Base-by-base conservation (phyloP, 441 rosid species). In the Aquilaria agallochum region DNA sequence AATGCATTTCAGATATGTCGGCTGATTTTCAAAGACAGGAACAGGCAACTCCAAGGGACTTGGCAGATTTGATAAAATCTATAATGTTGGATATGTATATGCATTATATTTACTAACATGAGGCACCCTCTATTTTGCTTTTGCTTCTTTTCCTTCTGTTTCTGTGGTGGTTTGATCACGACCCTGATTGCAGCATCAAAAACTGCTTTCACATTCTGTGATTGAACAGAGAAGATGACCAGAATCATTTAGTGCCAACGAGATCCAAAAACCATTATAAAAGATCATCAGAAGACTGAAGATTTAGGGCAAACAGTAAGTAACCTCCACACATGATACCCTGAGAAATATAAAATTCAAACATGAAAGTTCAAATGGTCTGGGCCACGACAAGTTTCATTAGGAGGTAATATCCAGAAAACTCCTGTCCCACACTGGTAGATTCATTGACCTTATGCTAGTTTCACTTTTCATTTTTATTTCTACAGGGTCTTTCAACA, bases 141-240 rank as follows among this genome's bases (percentile, higher is more conserved):
- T 71, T 76, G 86, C 81, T 83, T 83, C 77, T 73, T 83, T 78
- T 89, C 93, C 68, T 88, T 85, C 63, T 81, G 90, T 68, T 89
- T 87, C 64, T 76, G 90, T 53, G 83, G 75, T 5, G 98, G 96
- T 71, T 82, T 92, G 74, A 95, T 86, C 14, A 95, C 99, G 65
- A 85, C 93, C 79, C 72, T 90, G 75, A 95, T 92, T 14, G 98
- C 96, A 11, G 90, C 85, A 79, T 95, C 99, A 75, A 95, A 95
- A 60, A 92, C 90, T 64, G 95, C 95, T 78, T 95, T 95, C 69
- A 90, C 97, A 73, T 95, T 90, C 99, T 95, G 81, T 73, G 78
- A 68, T 15, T 59, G 8, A 34, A 58, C 7, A 36, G 49, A 62
- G 33, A 53, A 48, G 20, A 60, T 53, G 50, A 72, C 50, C 42